phyloP scores from a whole-genome alignment of 169 alveolate genomes.

The Cryptosporidium muris region DNA sequence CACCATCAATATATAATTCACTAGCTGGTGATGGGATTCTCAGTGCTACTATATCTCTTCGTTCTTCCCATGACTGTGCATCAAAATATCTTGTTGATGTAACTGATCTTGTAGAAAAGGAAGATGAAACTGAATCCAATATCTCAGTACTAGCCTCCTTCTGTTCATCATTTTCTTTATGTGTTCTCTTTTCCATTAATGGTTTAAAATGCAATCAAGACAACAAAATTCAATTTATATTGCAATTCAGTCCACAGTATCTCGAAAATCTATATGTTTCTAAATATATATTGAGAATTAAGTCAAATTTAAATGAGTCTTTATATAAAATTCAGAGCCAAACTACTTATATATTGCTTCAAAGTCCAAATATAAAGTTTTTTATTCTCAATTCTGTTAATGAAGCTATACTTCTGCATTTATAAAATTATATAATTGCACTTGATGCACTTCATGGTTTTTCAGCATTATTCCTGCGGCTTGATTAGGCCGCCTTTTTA shows the following conservation, averaged over 20 bases:
- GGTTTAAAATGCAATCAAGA: neutral
- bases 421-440: no score
- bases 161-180: constrained; percentile 21
- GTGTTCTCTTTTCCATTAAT: constrained; percentile 13
- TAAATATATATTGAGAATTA: no score
- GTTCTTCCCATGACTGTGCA: constrained; percentile 70
- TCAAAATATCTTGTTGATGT: constrained; percentile 63
- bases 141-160: constrained; percentile 5
- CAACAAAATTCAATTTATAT: neutral
- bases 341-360: no score
- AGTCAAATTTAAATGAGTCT: no score
- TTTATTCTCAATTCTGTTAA: no score
- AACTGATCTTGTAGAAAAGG: constrained; percentile 49
- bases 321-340: no score
- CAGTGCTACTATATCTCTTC: constrained; percentile 30
- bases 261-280: neutral
- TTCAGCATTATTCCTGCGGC: no score
- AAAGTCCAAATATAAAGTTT: no score
- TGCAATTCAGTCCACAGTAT: neutral
- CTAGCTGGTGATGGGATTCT: constrained; percentile 69
- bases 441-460: no score
- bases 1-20: constrained; percentile 64
- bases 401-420: no score
- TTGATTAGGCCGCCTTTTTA: no score
- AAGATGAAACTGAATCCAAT: neutral